Conservation (phyloP, 371 early-diverging fungal genomes). For the Mucor circinelloides region DNA sequence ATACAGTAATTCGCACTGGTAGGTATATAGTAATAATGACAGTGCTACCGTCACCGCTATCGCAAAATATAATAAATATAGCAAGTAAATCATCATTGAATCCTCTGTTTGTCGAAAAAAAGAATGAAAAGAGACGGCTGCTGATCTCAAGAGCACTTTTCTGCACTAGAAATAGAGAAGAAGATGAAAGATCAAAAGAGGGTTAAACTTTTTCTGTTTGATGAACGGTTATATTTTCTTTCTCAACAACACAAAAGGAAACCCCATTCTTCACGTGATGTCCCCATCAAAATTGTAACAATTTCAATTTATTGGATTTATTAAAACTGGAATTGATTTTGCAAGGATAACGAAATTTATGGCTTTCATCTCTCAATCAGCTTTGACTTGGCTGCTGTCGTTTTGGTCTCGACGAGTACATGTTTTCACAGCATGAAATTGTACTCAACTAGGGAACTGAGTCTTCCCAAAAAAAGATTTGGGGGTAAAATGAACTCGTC, state of each 20-base stretch:
- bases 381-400: neutral
- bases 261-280: conserved; percentile 39
- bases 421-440: neutral
- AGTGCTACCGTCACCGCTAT: conserved; percentile 27
- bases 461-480: conserved; percentile 8
- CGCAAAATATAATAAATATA: conserved; percentile 32
- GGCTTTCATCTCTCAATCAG: neutral
- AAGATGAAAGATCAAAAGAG: conserved; percentile 1
- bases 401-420: neutral
- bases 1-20: conserved; percentile 49
- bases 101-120: conserved; percentile 7
- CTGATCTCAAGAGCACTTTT: neutral
- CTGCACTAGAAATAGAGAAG: conserved; percentile 3
- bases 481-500: neutral
- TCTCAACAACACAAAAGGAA: neutral
- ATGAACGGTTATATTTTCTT: neutral
- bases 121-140: conserved; percentile 4
- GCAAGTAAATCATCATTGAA: conserved; percentile 20
- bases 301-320: neutral
- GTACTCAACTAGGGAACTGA: neutral
- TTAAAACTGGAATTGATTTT: neutral
- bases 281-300: conserved; percentile 14
- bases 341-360: neutral
- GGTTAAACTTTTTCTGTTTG: neutral
- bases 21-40: conserved; percentile 38